Base-by-base conservation (phyloP, 176 grass and related monocot species). In the Cenchrus fungigraminus region DNA sequence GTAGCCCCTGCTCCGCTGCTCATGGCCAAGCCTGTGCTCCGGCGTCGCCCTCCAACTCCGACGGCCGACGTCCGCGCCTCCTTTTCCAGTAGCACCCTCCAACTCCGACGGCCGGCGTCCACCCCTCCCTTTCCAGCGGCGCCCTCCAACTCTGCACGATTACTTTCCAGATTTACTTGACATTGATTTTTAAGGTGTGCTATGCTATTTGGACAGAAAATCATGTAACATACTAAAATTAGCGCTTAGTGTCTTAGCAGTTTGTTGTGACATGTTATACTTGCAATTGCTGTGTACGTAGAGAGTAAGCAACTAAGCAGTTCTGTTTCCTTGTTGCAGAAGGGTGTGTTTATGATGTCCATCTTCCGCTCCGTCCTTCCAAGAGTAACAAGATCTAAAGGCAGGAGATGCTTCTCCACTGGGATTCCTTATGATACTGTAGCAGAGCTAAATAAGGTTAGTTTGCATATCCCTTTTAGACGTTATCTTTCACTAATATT, bases 391-490 rank as follows among this genome's bases (percentile, higher is more conserved):
- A 92, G 80, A 78, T 40, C 46, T 64, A 79, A 76, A 34, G 44
- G 28, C 53, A 90, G 85, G 77, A 88, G 88, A 92, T 73, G 85
- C 83, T 84, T 95, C 74, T 66, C 86, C 71, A 86, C 71, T 46
- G 70, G 67, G 52, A 4, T 81, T 78, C 64, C 78, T 68, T 47
- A 77, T 12, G 88, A 92, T 75, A 43, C 60, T 86, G 78, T 82
- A 81, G 88, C 76, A 0, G 93, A 95, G 69, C 88, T 95, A 37
- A 95, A 95, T 73, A 95, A 90, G 93, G 90, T 90, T 74, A 58
- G 51, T 65, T 74, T 34, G 4, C 34, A 13, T 47, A 25, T 12
- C 11, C 51, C 5, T 71, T 73, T n/a, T 12, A 3, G n/a, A 58
- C n/a, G 0, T 83, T 76, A 0, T 59, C 20, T 62, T 84, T 45